Conservation (phyloP, 169 alveolate species). For the Plasmodium vivax region DNA sequence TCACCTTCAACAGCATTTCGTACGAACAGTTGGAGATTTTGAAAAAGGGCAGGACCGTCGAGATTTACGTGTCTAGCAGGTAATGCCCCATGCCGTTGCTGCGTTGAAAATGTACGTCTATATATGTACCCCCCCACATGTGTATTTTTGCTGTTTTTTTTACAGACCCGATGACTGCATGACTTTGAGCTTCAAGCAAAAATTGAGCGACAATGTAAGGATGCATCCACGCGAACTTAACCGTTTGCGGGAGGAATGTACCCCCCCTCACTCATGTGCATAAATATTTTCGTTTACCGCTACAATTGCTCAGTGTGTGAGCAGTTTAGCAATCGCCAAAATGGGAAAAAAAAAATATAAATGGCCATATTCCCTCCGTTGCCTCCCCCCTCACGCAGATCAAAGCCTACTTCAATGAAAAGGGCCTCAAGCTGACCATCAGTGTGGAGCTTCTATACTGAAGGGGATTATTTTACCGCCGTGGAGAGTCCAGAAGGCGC, state of each 20-base stretch:
- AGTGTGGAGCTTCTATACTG: slow-evolving; percentile 60
- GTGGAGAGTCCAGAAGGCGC: background rate
- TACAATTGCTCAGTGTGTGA: background rate
- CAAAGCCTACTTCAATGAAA: slow-evolving; percentile 63
- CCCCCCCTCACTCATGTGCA: background rate
- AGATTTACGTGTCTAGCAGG: slow-evolving; percentile 54
- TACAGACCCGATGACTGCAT: slow-evolving; percentile 52
- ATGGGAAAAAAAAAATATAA: background rate
- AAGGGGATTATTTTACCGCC: background rate
- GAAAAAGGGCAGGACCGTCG: slow-evolving; percentile 24
- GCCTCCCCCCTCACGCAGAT: slow-evolving; percentile 21
- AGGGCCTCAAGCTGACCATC: slow-evolving; percentile 32
- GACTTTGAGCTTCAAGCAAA: slow-evolving; percentile 47
- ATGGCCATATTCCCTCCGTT: background rate
- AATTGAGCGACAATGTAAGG: slow-evolving; percentile 69
- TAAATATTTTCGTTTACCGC: background rate
- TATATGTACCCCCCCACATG: background rate
- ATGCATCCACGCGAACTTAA: background rate
- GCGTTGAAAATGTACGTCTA: background rate
- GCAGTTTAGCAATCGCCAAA: background rate
- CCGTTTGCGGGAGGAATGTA: background rate
- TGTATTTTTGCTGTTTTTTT: background rate
- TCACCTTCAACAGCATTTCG: slow-evolving; percentile 43
- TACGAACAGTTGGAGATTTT: slow-evolving; percentile 50
- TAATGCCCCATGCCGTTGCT: background rate